Conservation (phyloP, 192 early-diverging fungal genomes). For the Radiomyces spectabilis region DNA sequence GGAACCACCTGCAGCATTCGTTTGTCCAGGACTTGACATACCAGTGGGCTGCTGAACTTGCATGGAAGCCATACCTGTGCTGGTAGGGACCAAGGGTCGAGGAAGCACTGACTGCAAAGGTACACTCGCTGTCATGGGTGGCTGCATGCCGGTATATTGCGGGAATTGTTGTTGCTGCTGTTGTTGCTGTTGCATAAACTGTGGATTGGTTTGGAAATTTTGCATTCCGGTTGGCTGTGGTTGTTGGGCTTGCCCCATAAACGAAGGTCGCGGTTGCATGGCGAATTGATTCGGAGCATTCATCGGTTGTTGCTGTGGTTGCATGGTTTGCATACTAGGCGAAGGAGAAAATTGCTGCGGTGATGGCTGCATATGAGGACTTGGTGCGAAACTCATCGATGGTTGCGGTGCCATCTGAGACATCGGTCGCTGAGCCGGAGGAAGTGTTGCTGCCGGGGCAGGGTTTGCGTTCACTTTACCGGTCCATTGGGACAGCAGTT, state of each 20-base stretch:
- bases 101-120: background rate
- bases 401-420: no score
- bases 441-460: background rate
- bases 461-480: background rate
- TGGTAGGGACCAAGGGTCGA: background rate
- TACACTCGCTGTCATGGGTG: background rate
- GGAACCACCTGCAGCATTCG: constrained; percentile 1
- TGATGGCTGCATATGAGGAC: no score
- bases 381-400: no score
- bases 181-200: constrained; percentile 9
- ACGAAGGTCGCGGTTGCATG: background rate
- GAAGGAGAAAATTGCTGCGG: no score
- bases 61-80: background rate
- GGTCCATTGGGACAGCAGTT: constrained; percentile 12
- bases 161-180: constrained; percentile 20
- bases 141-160: no score
- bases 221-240: background rate
- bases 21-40: background rate
- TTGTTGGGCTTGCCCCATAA: no score
- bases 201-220: no score
- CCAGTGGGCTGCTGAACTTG: constrained; percentile 1
- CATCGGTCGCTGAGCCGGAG: no score
- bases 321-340: no score
- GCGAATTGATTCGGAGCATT: background rate
- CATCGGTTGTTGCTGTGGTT: constrained; percentile 1